phyloP scores from a whole-genome alignment of 208 protist genomes.

The Wallacemonas sp. region DNA sequence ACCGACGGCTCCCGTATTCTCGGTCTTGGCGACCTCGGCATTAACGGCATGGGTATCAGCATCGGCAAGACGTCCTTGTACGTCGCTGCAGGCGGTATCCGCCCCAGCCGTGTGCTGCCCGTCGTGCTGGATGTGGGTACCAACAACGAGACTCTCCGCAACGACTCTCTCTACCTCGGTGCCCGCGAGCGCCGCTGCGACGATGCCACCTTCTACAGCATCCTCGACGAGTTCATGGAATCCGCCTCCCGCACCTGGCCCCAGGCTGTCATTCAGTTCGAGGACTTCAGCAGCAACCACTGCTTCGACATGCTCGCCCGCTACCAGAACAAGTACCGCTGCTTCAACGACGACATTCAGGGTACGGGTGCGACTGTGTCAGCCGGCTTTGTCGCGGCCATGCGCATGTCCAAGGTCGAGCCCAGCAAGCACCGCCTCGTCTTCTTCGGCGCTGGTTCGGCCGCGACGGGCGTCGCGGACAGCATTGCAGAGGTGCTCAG shows the following conservation, averaged over 20 bases:
- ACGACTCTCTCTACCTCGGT: constrained; percentile 84
- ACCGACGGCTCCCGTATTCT: constrained; percentile 92
- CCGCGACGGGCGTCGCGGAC: constrained; percentile 89
- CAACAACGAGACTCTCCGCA: constrained; percentile 64
- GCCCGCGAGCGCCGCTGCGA: constrained; percentile 26
- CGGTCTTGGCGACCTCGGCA: constrained; percentile 86
- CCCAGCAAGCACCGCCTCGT: constrained; percentile 31
- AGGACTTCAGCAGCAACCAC: constrained; percentile 94
- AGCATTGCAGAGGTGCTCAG: constrained; percentile 60
- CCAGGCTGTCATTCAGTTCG: constrained; percentile 87
- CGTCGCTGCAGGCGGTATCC: constrained; percentile 79
- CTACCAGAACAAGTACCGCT: constrained; percentile 84
- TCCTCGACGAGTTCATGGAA: constrained; percentile 89
- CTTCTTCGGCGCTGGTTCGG: constrained; percentile 89
- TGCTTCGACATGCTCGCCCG: constrained; percentile 90
- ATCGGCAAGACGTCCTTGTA: constrained; percentile 92
- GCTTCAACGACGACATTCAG: constrained; percentile 98
- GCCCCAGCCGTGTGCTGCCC: constrained; percentile 79
- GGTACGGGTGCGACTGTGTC: constrained; percentile 90
- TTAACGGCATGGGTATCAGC: constrained; percentile 93
- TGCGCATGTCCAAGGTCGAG: constrained; percentile 19
- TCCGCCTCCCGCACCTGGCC: constrained; percentile 73
- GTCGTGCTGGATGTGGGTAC: constrained; percentile 89
- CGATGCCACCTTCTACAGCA: constrained; percentile 66
- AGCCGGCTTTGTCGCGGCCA: constrained; percentile 63